These are phyloP conservation scores for Cryptosporidium viatorum DNA, from an alignment of 169 alveolate species.

Conservation along the genomic window DNA sequence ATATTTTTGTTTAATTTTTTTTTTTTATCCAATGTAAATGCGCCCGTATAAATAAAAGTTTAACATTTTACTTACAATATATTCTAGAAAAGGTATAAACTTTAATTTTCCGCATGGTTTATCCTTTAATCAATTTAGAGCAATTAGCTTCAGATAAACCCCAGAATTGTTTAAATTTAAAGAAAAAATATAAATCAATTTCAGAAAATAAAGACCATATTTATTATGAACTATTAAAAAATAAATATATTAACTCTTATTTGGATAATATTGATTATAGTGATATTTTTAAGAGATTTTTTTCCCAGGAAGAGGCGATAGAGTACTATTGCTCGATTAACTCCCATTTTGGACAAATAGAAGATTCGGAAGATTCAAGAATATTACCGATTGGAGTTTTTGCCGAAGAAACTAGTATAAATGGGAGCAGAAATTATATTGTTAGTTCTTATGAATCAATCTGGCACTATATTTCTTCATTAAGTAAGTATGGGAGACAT, in stretches of 20 bases:
- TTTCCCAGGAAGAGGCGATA: conserved; percentile 34
- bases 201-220: conserved; percentile 23
- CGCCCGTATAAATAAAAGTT: neutral
- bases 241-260: conserved; percentile 20
- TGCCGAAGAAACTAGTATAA: conserved; percentile 28
- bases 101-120: neutral
- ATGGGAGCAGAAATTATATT: conserved; percentile 65
- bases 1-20: too few relatives aligned
- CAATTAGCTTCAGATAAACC: neutral
- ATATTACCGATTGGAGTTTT: conserved; percentile 48
- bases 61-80: too few relatives aligned
- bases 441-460: conserved; percentile 62
- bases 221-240: conserved; percentile 6
- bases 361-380: neutral
- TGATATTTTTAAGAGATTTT: conserved; percentile 23
- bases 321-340: conserved; percentile 31
- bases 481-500: conserved; percentile 32
- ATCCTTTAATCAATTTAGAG: neutral
- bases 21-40: neutral
- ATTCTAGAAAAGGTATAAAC: too few relatives aligned
- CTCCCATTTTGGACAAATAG: conserved; percentile 16
- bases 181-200: neutral
- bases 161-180: neutral
- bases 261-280: neutral
- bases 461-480: conserved; percentile 40